phyloP scores from a whole-genome alignment of 768 basidiomycete species.

The Amanita muscaria region DNA sequence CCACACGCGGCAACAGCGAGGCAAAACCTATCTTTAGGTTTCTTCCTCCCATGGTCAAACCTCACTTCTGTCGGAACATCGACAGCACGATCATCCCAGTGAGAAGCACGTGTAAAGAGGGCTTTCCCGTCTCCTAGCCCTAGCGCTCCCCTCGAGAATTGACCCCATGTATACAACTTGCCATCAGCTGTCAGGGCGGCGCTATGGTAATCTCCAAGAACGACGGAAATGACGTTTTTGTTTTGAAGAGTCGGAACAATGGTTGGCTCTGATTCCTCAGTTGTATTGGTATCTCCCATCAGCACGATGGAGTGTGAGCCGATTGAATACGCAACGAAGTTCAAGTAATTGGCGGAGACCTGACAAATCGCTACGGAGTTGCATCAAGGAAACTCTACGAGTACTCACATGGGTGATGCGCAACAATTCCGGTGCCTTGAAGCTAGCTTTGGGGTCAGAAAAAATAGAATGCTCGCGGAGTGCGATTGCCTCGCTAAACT shows the following conservation, averaged over 20 bases:
- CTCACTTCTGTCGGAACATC: constrained; percentile 57
- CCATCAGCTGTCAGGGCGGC: constrained; percentile 77
- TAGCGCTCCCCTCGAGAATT: constrained; percentile 68
- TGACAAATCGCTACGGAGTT: constrained; percentile 25
- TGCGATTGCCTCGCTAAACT: constrained; percentile 56
- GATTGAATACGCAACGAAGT: constrained; percentile 78
- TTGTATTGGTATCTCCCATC: constrained; percentile 49
- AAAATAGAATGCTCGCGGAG: constrained; percentile 41
- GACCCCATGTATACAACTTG: constrained; percentile 74
- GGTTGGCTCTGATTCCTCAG: constrained; percentile 37
- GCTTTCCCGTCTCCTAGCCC: constrained; percentile 63
- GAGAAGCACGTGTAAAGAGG: background rate
- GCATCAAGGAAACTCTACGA: background rate
- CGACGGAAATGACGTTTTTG: constrained; percentile 73
- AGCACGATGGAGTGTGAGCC: constrained; percentile 65
- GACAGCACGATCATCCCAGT: constrained; percentile 34
- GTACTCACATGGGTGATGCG: constrained; percentile 70
- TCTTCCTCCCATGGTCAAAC: constrained; percentile 54
- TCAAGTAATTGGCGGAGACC: constrained; percentile 78
- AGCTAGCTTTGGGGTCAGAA: constrained; percentile 20
- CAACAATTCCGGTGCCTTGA: constrained; percentile 34
- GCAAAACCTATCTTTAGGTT: constrained; percentile 55
- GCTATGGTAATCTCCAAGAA: constrained; percentile 89
- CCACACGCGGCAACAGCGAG: constrained; percentile 77
- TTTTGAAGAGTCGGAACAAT: constrained; percentile 71